These are phyloP conservation scores for Erucastrum elatum DNA, from an alignment of 345 rosid species.

Conservation along the genomic window DNA sequence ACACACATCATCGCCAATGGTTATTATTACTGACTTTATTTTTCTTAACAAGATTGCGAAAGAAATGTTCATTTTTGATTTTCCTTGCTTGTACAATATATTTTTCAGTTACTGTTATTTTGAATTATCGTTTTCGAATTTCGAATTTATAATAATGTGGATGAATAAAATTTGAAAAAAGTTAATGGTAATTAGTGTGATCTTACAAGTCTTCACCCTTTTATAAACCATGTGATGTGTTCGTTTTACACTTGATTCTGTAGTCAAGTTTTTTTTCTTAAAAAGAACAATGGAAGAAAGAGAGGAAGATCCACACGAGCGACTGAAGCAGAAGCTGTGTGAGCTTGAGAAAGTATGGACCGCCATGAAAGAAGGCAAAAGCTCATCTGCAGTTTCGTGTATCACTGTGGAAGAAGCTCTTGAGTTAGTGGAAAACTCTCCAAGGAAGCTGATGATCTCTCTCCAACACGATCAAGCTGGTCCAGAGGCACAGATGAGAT, in stretches of 20 bases:
- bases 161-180: too few relatives aligned
- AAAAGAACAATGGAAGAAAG: slow-evolving; percentile 18
- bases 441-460: slow-evolving; percentile 50
- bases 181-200: neutral
- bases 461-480: slow-evolving; percentile 40
- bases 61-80: slow-evolving; percentile 37
- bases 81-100: slow-evolving; percentile 1
- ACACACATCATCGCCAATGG: slow-evolving; percentile 43
- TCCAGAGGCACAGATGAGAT: slow-evolving; percentile 9
- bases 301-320: slow-evolving; percentile 24
- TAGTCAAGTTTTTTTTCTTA: neutral
- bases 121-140: slow-evolving; percentile 17
- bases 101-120: slow-evolving; percentile 9
- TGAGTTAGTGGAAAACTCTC: slow-evolving; percentile 43
- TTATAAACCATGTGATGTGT: neutral
- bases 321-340: slow-evolving; percentile 33
- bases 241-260: neutral
- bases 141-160: too few relatives aligned
- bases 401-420: slow-evolving; percentile 37
- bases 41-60: neutral
- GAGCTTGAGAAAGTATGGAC: slow-evolving; percentile 48
- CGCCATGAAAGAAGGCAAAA: slow-evolving; percentile 41
- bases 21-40: neutral
- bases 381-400: slow-evolving; percentile 29
- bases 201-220: neutral